Percentiles rank a stretch among this genome's conserved stretches.
Evolutionary conservation across 169 alveolate species (phyloP).

Genomic region (Eimeria necatrix): DNA sequence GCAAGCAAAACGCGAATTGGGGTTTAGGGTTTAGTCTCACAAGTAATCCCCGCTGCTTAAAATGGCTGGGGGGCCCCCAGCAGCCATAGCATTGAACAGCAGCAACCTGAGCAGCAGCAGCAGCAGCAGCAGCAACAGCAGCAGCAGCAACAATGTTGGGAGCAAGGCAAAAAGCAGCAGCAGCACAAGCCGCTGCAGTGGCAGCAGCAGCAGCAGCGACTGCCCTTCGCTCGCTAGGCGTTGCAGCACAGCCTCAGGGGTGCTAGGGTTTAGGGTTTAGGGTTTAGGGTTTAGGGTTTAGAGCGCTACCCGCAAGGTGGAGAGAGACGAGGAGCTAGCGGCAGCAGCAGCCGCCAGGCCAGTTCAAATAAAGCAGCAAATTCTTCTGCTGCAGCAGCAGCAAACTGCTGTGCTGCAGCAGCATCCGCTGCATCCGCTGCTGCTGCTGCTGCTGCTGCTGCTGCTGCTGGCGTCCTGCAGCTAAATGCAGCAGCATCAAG

Average conservation of each 20-base stretch:
- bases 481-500: constrained; percentile 55
- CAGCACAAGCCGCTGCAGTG: neutral
- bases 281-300: constrained; percentile 28
- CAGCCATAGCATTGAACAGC: constrained; percentile 48
- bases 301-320: constrained; percentile 38
- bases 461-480: constrained; percentile 70
- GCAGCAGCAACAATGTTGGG: neutral
- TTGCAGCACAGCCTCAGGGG: neutral
- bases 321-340: constrained; percentile 30
- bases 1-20: neutral
- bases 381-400: neutral
- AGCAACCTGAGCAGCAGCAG: constrained; percentile 49
- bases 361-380: constrained; percentile 19
- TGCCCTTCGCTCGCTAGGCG: neutral
- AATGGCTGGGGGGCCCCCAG: constrained; percentile 26
- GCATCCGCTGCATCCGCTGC: constrained; percentile 2
- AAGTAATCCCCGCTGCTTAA: neutral
- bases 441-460: constrained; percentile 70
- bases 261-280: neutral
- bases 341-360: constrained; percentile 51
- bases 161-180: neutral
- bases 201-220: constrained; percentile 25
- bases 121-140: constrained; percentile 19
- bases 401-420: too few species aligned
- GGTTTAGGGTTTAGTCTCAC: constrained; percentile 38